phyloP scores from a whole-genome alignment of 306 rosid genomes.

The Sphenostylis stenocarpa region DNA sequence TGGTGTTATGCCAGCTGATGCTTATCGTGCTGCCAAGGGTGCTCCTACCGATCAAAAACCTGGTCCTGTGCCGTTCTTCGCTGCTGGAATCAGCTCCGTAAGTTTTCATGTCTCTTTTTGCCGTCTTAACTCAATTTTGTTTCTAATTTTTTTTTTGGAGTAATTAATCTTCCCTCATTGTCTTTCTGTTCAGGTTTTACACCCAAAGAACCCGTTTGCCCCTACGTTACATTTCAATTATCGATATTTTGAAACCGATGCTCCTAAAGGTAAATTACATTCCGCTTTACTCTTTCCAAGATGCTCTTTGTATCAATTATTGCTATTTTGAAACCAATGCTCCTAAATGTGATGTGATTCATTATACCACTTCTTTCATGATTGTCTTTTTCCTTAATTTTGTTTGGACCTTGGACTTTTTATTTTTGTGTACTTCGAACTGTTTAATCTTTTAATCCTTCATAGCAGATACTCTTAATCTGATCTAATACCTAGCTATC shows the following conservation, averaged over 20 bases:
- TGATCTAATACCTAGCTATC: not conserved
- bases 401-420: not conserved
- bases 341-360: not conserved
- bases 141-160: not conserved
- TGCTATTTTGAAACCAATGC: too few relatives aligned
- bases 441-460: not conserved
- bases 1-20: slow-evolving; percentile 97
- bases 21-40: slow-evolving; percentile 90
- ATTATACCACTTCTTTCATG: not conserved
- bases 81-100: slow-evolving; percentile 97
- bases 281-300: not conserved
- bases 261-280: slow-evolving; percentile 61
- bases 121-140: too few relatives aligned
- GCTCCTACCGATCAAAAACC: slow-evolving; percentile 66
- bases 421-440: not conserved
- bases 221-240: slow-evolving; percentile 95
- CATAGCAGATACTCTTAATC: not conserved
- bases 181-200: slow-evolving; percentile 68
- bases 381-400: not conserved
- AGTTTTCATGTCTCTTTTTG: not conserved
- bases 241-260: slow-evolving; percentile 94
- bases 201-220: slow-evolving; percentile 96
- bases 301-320: not conserved
- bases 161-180: not conserved
- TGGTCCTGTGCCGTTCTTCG: slow-evolving; percentile 89